These are phyloP conservation scores for Myxozyma neotropica DNA, from an alignment of 805 yeast species.

Conservation along the genomic window DNA sequence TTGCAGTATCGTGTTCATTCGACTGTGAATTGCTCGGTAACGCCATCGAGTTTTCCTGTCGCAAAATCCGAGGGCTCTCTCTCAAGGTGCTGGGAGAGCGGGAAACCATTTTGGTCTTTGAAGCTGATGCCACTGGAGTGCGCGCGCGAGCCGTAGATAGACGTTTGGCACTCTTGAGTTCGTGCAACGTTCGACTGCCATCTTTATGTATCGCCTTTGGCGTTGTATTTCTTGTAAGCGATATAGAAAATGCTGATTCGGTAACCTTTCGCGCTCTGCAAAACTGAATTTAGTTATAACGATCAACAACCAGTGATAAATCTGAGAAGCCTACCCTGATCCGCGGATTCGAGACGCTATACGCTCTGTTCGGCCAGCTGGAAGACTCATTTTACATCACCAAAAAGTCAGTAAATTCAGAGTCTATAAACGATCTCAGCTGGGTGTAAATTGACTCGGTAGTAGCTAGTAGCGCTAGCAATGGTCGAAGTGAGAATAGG, in stretches of 20 bases:
- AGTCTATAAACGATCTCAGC: no score
- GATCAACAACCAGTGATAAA: not conserved
- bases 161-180: not conserved
- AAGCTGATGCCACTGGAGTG: not conserved
- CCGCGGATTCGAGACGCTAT: conserved; percentile 9
- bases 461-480: no score
- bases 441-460: no score
- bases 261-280: conserved; percentile 17
- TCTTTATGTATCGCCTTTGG: conserved; percentile 6
- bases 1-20: no score
- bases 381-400: not conserved
- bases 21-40: no score
- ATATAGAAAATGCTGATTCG: conserved; percentile 13
- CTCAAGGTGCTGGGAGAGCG: no score
- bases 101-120: not conserved
- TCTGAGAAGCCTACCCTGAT: not conserved
- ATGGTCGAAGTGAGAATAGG: no score
- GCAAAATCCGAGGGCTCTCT: not conserved
- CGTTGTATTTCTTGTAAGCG: conserved; percentile 6
- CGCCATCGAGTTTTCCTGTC: not conserved
- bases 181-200: not conserved
- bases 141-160: not conserved
- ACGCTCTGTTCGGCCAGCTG: not conserved
- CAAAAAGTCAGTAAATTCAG: no score
- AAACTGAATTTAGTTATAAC: not conserved